Evolutionary conservation across 192 early-diverging fungal species (phyloP).

Genomic region (Coemansia sp.): DNA sequence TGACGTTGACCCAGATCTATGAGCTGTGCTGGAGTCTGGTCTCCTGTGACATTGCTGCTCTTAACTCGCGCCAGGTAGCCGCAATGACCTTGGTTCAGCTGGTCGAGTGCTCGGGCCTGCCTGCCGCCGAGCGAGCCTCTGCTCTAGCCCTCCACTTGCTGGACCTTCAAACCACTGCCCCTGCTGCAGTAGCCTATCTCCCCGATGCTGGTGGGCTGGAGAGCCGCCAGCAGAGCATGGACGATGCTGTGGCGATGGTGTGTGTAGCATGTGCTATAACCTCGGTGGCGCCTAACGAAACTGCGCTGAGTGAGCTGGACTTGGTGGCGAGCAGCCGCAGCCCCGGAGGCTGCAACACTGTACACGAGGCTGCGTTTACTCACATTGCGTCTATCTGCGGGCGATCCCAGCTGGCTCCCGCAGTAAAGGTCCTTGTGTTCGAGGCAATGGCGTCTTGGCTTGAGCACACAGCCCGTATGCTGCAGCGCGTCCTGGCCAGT

Average conservation of each 20-base stretch:
- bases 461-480: slow-evolving; percentile 55
- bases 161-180: slow-evolving; percentile 7
- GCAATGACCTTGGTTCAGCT: slow-evolving; percentile 43
- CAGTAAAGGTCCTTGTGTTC: slow-evolving; percentile 68
- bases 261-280: slow-evolving; percentile 48
- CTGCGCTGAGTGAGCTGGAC: slow-evolving; percentile 28
- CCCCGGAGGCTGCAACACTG: slow-evolving; percentile 26
- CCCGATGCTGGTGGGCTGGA: slow-evolving; percentile 2
- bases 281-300: slow-evolving; percentile 33
- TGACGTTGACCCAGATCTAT: slow-evolving; percentile 22
- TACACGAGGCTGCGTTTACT: slow-evolving; percentile 64
- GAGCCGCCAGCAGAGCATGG: slow-evolving; percentile 23
- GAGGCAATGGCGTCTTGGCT: slow-evolving; percentile 75
- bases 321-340: slow-evolving; percentile 8
- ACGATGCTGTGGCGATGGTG: slow-evolving; percentile 51
- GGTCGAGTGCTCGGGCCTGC: slow-evolving; percentile 35
- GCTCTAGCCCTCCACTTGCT: slow-evolving; percentile 24
- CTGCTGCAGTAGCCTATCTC: not conserved
- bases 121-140: slow-evolving; percentile 12
- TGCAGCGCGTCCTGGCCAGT: slow-evolving; percentile 24
- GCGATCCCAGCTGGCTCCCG: slow-evolving; percentile 61
- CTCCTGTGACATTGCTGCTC: slow-evolving; percentile 15
- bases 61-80: slow-evolving; percentile 46
- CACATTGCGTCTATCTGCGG: slow-evolving; percentile 63
- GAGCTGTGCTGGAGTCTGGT: slow-evolving; percentile 36